phyloP scores from a whole-genome alignment of 306 rosid species.

The Castanea sativa region DNA sequence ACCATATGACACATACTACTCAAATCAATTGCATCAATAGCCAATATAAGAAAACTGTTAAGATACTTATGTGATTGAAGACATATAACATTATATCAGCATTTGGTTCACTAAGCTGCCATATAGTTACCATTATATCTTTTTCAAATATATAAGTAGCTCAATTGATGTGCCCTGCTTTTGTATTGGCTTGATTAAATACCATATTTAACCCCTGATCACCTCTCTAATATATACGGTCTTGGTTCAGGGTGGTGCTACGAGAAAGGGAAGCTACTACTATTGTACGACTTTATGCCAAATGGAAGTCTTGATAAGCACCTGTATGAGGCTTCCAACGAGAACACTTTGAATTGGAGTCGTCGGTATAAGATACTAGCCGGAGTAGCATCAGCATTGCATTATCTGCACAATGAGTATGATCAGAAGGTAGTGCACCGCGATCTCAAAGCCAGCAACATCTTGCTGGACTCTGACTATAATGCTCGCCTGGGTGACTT shows the following conservation, averaged over 20 bases:
- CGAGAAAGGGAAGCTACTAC: constrained; percentile 46
- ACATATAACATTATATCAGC: too few relatives aligned
- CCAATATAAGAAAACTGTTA: too few relatives aligned
- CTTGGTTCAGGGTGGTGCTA: constrained; percentile 33
- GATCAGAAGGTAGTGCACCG: constrained; percentile 53
- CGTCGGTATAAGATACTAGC: constrained; percentile 36
- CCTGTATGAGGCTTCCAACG: constrained; percentile 20
- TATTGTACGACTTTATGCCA: constrained; percentile 55
- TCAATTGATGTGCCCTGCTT: background rate
- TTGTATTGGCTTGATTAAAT: background rate
- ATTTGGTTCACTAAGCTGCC: too few relatives aligned
- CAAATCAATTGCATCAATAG: too few relatives aligned
- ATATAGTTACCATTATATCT: too few relatives aligned
- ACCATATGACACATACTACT: too few relatives aligned
- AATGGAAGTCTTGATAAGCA: constrained; percentile 51
- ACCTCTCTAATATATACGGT: too few relatives aligned
- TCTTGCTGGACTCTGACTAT: constrained; percentile 41
- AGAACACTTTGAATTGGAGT: constrained; percentile 36
- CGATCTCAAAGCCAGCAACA: constrained; percentile 49
- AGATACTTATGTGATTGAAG: too few relatives aligned
- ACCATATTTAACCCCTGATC: background rate
- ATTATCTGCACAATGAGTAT: constrained; percentile 47
- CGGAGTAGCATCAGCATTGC: constrained; percentile 51
- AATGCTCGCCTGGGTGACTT: constrained; percentile 53
- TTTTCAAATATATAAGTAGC: too few relatives aligned